Percentiles rank a stretch among this genome's conserved stretches.
These are phyloP conservation scores for Extremus antarcticus DNA, from an alignment of 495 filamentous ascomycete species.

Conservation along the genomic window DNA sequence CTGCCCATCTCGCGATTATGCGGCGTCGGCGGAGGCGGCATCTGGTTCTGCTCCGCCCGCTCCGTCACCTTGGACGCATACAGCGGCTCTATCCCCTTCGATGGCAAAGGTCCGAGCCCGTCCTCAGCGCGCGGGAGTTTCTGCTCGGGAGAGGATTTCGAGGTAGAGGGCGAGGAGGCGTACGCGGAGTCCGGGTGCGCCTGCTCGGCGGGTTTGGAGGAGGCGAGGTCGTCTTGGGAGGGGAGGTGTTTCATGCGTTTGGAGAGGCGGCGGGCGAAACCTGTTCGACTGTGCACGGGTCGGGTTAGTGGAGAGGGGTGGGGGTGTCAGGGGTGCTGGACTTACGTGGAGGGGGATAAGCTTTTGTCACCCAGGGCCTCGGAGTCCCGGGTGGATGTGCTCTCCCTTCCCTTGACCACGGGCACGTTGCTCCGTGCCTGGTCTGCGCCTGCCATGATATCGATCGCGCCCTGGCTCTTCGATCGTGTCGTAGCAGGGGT, in stretches of 20 bases:
- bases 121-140: background rate
- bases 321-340: background rate
- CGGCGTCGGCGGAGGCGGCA: background rate
- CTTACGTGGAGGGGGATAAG: background rate
- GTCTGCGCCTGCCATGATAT: background rate
- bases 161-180: background rate
- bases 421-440: background rate
- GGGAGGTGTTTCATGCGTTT: constrained; percentile 15
- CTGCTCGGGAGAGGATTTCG: background rate
- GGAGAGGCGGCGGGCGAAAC: constrained; percentile 14
- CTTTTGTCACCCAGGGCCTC: background rate
- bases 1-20: background rate
- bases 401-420: background rate
- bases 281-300: constrained; percentile 7
- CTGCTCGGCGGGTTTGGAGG: background rate
- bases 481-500: background rate
- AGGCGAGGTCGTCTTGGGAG: background rate
- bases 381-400: background rate
- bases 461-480: background rate
- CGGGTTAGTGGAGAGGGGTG: background rate
- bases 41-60: background rate
- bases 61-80: background rate
- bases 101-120: background rate
- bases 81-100: background rate
- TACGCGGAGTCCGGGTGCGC: background rate